A percentile compares a stretch with the other conserved stretches of the same genome.
Evolutionary conservation across 1,284 basidiomycete genomes (phyloP).

Genomic region (Boletus semigastroideus): DNA sequence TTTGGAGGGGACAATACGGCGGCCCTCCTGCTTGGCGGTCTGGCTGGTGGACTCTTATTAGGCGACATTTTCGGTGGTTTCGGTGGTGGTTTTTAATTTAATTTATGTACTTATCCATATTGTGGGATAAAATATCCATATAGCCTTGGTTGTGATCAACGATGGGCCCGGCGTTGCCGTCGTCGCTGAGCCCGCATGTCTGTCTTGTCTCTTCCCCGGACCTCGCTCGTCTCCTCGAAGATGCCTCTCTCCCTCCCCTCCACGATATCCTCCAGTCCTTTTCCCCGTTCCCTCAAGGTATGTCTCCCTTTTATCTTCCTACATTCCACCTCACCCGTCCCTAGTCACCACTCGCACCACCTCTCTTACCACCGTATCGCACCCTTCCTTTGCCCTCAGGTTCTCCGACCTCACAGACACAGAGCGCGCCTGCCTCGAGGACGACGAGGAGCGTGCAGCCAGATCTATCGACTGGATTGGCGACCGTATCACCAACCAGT

Average conservation of each 20-base stretch:
- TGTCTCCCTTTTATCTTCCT: conserved; percentile 9
- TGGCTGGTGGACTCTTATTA: conserved; percentile 60
- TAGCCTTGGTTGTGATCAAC: too few species aligned
- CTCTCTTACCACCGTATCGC: conserved; percentile 63
- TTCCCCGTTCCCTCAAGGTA: conserved; percentile 79
- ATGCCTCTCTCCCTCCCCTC: conserved; percentile 61
- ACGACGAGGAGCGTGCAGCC: conserved; percentile 71
- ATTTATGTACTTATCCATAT: not conserved
- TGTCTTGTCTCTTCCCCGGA: conserved; percentile 71
- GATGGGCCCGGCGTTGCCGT: conserved; percentile 55
- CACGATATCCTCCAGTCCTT: conserved; percentile 77
- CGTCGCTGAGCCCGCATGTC: conserved; percentile 76
- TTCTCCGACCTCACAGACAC: conserved; percentile 73
- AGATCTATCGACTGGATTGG: conserved; percentile 81
- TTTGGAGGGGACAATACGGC: conserved; percentile 10
- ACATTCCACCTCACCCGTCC: conserved; percentile 9
- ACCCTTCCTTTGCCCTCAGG: conserved; percentile 67
- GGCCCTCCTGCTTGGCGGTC: conserved; percentile 46
- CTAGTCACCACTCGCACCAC: conserved; percentile 77
- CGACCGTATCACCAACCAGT: conserved; percentile 59
- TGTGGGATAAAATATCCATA: not conserved
- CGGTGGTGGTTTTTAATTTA: conserved; percentile 19
- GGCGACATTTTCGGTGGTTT: conserved; percentile 45
- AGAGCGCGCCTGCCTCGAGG: conserved; percentile 68
- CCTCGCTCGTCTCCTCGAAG: conserved; percentile 56